phyloP scores from a whole-genome alignment of 2,329 filamentous ascomycete genomes.

The Westerdykella sp. region DNA sequence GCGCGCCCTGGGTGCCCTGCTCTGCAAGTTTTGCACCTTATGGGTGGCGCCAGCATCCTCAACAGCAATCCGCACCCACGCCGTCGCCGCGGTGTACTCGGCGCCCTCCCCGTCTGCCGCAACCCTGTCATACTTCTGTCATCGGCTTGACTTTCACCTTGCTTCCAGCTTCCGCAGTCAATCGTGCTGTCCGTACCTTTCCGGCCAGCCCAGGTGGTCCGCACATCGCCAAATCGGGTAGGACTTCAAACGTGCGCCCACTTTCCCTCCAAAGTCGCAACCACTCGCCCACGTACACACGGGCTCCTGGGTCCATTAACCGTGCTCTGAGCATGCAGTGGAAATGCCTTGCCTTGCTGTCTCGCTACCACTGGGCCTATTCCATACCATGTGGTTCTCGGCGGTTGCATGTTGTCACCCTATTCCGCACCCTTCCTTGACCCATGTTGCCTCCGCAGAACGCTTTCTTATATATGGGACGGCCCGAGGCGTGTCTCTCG shows the following conservation, averaged over 20 bases:
- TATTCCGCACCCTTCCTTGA: neutral
- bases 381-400: conserved; percentile 3
- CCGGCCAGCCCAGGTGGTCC: conserved; percentile 13
- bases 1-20: neutral
- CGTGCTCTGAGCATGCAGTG: conserved; percentile 5
- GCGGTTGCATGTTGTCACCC: conserved; percentile 8
- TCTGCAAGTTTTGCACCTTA: conserved; percentile 2
- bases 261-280: conserved; percentile 6
- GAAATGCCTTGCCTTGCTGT: conserved; percentile 7
- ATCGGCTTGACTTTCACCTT: conserved; percentile 15
- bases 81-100: conserved; percentile 5
- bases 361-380: conserved; percentile 5
- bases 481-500: conserved; percentile 9
- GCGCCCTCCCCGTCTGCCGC: conserved; percentile 15
- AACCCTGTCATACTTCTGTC: conserved; percentile 10
- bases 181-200: conserved; percentile 20
- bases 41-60: conserved; percentile 5
- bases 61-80: conserved; percentile 6
- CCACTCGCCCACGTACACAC: conserved; percentile 6
- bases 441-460: too few relatives aligned
- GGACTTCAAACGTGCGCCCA: conserved; percentile 11
- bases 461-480: conserved; percentile 2
- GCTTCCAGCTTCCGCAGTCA: conserved; percentile 11
- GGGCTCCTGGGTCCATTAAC: conserved; percentile 4
- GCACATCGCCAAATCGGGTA: conserved; percentile 13